Conservation (phyloP, 2,329 filamentous ascomycete species). For the Beauveria sp. region DNA sequence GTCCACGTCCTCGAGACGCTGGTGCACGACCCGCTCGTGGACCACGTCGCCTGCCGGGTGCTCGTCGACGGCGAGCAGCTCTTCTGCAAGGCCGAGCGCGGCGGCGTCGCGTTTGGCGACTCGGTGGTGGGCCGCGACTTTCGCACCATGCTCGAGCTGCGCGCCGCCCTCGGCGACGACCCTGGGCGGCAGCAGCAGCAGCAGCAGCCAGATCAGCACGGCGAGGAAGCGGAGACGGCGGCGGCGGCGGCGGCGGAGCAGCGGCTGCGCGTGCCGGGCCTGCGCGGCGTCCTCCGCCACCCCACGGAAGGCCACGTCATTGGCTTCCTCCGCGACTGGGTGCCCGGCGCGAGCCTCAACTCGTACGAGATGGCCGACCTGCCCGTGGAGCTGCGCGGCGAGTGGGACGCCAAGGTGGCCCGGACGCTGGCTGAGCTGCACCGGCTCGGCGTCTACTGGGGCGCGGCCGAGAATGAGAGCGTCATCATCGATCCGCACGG, state of each 20-base stretch:
- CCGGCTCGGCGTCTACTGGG: conserved; percentile 1
- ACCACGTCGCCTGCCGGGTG: conserved; percentile 6
- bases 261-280: not conserved
- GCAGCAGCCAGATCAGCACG: too few relatives aligned
- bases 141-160: not conserved
- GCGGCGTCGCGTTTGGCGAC: conserved; percentile 8
- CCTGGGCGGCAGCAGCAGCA: too few relatives aligned
- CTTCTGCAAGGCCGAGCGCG: conserved; percentile 10
- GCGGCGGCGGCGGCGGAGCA: not conserved
- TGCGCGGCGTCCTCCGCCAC: conserved; percentile 7
- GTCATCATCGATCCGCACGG: conserved; percentile 2
- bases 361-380: not conserved
- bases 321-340: conserved; percentile 10
- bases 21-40: not conserved
- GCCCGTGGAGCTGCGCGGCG: not conserved
- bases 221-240: too few relatives aligned
- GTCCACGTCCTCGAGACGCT: conserved; percentile 3
- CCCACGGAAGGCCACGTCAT: conserved; percentile 7
- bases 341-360: not conserved
- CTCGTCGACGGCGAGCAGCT: conserved; percentile 3
- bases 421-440: not conserved
- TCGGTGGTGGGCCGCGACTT: conserved; percentile 8
- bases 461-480: not conserved
- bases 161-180: not conserved
- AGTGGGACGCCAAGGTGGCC: not conserved